Evolutionary conservation across 202 grass and related monocot species (phyloP), one percentile per base, ranked within the genome.

Genomic region (Musa balbisiana): DNA sequence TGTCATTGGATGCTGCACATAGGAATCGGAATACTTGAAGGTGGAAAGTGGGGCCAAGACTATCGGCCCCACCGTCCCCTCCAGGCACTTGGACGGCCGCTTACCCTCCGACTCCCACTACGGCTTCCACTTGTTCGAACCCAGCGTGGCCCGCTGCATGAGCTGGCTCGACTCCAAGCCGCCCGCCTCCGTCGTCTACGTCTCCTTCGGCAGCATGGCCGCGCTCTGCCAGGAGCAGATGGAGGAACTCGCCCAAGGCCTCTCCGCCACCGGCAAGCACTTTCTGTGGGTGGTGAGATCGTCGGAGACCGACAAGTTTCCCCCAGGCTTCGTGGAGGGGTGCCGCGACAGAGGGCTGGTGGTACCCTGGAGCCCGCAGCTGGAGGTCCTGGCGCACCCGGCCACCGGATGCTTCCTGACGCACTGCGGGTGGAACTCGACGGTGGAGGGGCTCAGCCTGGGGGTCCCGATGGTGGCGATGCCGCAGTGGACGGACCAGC

Each of bases 351-450:
- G 52, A 51, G 85, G 83, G 3, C 17, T 86, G 71, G 71, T 96
- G 51, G 89, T 90, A n/a, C 16, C 82, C 25, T 96, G 92, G 92
- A 78, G 80, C 74, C 92, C 92, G 23, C 89, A 96, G 78, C 64
- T 96, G 81, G 89, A 96, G 81, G 92, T 92, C 55, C 84, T 96
- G 70, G 89, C 81, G 6, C 81, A 96, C 76, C 50, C 49, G 25
- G 81, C 89, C 11, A 83, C 88, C 11, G 92, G 89, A 5, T 96
- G 92, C 73, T 92, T 96, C 74, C 72, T 96, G 33, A 90, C 89
- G 0, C 92, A 96, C 75, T 96, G 90, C 59, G 90, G 89, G 0
- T 96, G 92, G 90, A 96, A 96, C 84, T 96, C 89, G 24, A 96
- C 89, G 13, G 58, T 16, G 13, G 93, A 96, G 82, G 87, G 81